Base-by-base conservation (phyloP, 2,329 filamentous ascomycete genomes). In the Apiospora kogelbergensis region DNA sequence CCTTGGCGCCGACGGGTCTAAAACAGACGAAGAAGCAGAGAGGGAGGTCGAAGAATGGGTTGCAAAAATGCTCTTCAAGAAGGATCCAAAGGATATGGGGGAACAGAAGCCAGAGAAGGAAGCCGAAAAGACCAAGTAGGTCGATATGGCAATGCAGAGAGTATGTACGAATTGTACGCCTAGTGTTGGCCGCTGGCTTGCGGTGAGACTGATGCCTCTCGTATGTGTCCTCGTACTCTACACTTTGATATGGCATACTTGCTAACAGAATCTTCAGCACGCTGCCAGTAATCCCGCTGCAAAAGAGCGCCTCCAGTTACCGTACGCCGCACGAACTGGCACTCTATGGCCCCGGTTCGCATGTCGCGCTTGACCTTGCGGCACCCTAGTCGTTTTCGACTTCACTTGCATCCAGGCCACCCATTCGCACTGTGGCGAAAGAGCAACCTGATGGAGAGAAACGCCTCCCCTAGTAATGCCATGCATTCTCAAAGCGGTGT, bases 31-130 rank as follows among this genome's bases (percentile, higher is more conserved):
- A 71, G 84, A 86, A 75, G 85, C 87, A 69, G 88, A 91, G 82
- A 80, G 83, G 73, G 85, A 90, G 75, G 80, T 91, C 70, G 87
- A 90, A 77, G 84, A 89, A 81, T 86, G 89, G 86, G 80, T 90
- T 80, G 82, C 86, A 72, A 80, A 87, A 77, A 84, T 94, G 71
- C 84, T 88, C 68, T 88, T 87, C 71, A 87, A 86, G 71, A 85
- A 86, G 69, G 77, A 83, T 73, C 83, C 78, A 68, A 73, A 76
- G 70, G 71, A 72, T 48, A 73, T 75, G 69, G 71, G 71, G 65
- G 68, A 68, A 37, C 57, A 44, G 63, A 57, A 20, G 53, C 53
- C 69, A 26, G 70, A 70, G 41, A 69, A 66, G 65, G 68, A 65
- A 33, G 42, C 17, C 20, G 65, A 53, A n/a, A 69, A 69, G 64